These are phyloP conservation scores for Yamadazyma paraphyllophila DNA, from an alignment of 805 yeast species.

Conservation along the genomic window DNA sequence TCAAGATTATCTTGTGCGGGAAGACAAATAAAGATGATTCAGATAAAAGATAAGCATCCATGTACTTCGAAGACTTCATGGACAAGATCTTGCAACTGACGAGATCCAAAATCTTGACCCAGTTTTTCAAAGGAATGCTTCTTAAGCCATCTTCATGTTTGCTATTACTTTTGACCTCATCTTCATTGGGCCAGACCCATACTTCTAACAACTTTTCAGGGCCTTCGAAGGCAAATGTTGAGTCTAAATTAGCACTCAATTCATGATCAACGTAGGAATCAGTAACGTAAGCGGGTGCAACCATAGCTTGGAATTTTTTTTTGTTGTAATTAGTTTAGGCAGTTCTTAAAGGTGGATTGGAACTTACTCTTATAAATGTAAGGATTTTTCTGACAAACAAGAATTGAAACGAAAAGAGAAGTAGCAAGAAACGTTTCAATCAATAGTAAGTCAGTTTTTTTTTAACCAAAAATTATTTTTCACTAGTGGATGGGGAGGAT, in stretches of 20 bases:
- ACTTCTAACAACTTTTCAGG: constrained; percentile 92
- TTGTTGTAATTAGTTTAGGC: constrained; percentile 5
- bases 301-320: constrained; percentile 25
- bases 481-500: constrained; percentile 37
- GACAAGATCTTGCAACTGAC: constrained; percentile 90
- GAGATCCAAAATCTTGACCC: constrained; percentile 72
- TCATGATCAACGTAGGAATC: constrained; percentile 72
- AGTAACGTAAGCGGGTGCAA: constrained; percentile 41
- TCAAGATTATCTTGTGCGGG: constrained; percentile 78
- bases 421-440: constrained; percentile 48
- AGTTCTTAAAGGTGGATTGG: constrained; percentile 30
- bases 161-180: constrained; percentile 29
- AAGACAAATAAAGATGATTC: constrained; percentile 91
- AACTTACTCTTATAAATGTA: constrained; percentile 36
- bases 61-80: constrained; percentile 57
- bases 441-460: constrained; percentile 10
- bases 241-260: constrained; percentile 74
- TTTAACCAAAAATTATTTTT: constrained; percentile 20
- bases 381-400: constrained; percentile 10
- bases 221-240: constrained; percentile 93
- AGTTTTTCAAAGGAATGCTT: constrained; percentile 58
- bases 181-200: constrained; percentile 68
- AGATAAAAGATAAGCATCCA: constrained; percentile 84
- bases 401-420: constrained; percentile 44
- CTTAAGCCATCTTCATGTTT: constrained; percentile 51